phyloP scores from a whole-genome alignment of 306 rosid species.

The Abrus precatorius region DNA sequence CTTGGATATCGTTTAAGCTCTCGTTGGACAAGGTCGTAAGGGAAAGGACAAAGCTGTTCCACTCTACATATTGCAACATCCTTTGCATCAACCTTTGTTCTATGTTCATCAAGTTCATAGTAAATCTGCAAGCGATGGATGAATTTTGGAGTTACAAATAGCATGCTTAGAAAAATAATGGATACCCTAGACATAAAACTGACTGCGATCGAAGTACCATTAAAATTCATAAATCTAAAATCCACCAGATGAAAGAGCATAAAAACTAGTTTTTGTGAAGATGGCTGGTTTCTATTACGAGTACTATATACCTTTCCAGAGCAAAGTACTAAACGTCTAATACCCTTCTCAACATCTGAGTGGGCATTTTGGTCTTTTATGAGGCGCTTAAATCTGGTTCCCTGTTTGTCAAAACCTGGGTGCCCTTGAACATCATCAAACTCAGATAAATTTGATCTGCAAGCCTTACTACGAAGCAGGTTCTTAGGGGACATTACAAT shows the following conservation, averaged over 20 bases:
- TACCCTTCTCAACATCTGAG: slow-evolving; percentile 83
- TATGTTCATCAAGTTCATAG: slow-evolving; percentile 89
- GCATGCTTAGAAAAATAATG: slow-evolving; percentile 28
- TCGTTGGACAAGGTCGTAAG: slow-evolving; percentile 88
- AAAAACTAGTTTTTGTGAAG: slow-evolving; percentile 3
- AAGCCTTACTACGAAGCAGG: slow-evolving; percentile 90
- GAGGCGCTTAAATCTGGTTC: slow-evolving; percentile 97
- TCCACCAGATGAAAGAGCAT: slow-evolving; percentile 5
- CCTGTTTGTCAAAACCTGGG: slow-evolving; percentile 98
- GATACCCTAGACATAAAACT: slow-evolving; percentile 1
- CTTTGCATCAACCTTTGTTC: slow-evolving; percentile 73
- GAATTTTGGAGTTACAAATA: slow-evolving; percentile 6
- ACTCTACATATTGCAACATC: slow-evolving; percentile 95
- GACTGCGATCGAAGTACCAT: background rate
- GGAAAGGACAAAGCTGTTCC: slow-evolving; percentile 98
- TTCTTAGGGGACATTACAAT: slow-evolving; percentile 97
- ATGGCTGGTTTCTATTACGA: slow-evolving; percentile 11
- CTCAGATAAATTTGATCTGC: slow-evolving; percentile 91
- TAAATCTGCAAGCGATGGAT: slow-evolving; percentile 66
- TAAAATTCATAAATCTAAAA: slow-evolving; percentile 26
- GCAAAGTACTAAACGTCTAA: slow-evolving; percentile 90
- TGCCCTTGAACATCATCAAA: slow-evolving; percentile 99
- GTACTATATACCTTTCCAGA: slow-evolving; percentile 83
- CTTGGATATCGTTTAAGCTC: slow-evolving; percentile 98
- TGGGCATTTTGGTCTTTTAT: slow-evolving; percentile 87